Evolutionary conservation across 495 filamentous ascomycete genomes (phyloP).

Genomic region (Sordaria brevicollis): DNA sequence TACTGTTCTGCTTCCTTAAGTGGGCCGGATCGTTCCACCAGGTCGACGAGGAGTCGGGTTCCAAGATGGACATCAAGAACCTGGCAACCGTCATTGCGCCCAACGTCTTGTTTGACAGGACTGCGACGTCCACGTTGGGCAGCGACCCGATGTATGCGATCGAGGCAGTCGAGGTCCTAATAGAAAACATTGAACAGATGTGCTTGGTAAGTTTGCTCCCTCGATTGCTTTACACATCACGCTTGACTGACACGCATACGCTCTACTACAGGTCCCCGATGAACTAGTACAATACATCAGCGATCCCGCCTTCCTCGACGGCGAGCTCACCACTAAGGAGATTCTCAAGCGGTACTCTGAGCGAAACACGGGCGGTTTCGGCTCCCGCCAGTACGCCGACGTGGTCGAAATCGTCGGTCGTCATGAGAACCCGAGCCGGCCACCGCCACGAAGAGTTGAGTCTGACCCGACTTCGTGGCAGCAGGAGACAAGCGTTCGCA

Average conservation of each 20-base stretch:
- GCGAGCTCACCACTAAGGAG: slow-evolving; percentile 91
- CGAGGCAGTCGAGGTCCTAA: slow-evolving; percentile 78
- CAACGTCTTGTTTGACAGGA: slow-evolving; percentile 77
- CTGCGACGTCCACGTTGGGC: slow-evolving; percentile 54
- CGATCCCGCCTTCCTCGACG: slow-evolving; percentile 70
- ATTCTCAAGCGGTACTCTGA: slow-evolving; percentile 85
- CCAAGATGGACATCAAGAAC: slow-evolving; percentile 99
- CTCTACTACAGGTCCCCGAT: slow-evolving; percentile 64
- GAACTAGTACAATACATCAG: slow-evolving; percentile 78
- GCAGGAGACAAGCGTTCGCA: slow-evolving; percentile 70
- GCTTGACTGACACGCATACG: slow-evolving; percentile 10
- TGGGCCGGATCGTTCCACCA: slow-evolving; percentile 97
- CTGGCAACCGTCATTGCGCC: slow-evolving; percentile 96
- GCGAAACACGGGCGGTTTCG: slow-evolving; percentile 46
- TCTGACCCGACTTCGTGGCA: slow-evolving; percentile 71
- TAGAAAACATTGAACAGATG: slow-evolving; percentile 91
- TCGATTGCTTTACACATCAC: background rate
- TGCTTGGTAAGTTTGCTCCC: slow-evolving; percentile 63
- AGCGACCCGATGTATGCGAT: slow-evolving; percentile 84
- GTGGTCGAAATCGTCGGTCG: slow-evolving; percentile 44
- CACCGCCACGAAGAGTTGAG: slow-evolving; percentile 52
- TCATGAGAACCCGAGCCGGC: slow-evolving; percentile 34
- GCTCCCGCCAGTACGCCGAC: slow-evolving; percentile 47
- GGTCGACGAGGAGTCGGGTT: slow-evolving; percentile 82
- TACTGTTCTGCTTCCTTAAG: slow-evolving; percentile 92